Evolutionary conservation across 2,329 filamentous ascomycete species (phyloP).

Genomic region (Cadophora sp.): DNA sequence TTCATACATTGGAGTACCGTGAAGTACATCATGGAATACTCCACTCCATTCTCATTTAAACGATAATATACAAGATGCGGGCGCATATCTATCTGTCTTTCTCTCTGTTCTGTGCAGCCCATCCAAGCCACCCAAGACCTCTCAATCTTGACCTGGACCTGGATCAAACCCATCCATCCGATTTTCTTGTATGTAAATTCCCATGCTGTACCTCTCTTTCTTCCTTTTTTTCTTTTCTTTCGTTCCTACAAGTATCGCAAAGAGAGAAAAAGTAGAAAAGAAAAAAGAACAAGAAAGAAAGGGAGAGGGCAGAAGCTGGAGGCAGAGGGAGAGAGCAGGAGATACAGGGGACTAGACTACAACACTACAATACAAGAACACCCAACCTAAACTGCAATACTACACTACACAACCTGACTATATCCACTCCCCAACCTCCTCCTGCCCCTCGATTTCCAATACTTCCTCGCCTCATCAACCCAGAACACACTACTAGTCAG

Average conservation of each 20-base stretch:
- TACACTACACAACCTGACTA: constrained; percentile 64
- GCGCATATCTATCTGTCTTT: too few relatives aligned
- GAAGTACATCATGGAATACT: too few relatives aligned
- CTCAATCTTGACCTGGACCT: too few relatives aligned
- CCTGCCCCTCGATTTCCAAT: constrained; percentile 63
- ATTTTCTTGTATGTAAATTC: neutral
- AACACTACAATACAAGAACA: neutral
- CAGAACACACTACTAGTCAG: constrained; percentile 93
- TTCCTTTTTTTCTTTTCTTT: neutral
- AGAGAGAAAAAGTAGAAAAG: neutral
- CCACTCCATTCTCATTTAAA: neutral
- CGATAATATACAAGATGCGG: neutral
- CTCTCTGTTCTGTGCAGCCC: too few relatives aligned
- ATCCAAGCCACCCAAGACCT: neutral
- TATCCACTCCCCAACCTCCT: constrained; percentile 66
- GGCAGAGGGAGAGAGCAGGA: neutral
- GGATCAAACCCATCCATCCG: neutral
- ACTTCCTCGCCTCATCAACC: constrained; percentile 92
- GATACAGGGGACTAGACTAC: neutral
- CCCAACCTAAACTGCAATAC: neutral
- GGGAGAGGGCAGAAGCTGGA: neutral
- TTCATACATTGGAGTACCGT: too few relatives aligned
- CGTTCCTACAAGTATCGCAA: neutral
- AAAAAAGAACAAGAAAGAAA: neutral
- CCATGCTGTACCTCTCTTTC: neutral